Percentiles rank a stretch among this genome's conserved stretches.
phyloP scores from a whole-genome alignment of 495 filamentous ascomycete species.

The Aspergillus funiculosus region DNA sequence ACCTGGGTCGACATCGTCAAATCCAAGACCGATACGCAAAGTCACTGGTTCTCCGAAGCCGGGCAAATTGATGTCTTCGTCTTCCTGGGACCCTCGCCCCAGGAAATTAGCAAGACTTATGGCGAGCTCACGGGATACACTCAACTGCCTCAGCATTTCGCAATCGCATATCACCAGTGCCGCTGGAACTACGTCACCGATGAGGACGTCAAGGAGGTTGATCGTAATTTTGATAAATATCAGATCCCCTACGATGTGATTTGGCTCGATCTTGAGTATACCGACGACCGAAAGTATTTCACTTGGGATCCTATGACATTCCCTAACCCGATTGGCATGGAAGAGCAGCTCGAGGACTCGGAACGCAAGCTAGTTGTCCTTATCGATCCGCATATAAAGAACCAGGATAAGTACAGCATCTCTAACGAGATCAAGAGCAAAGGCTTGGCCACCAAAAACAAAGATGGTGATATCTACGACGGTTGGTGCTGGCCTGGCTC shows the following conservation, averaged over 20 bases:
- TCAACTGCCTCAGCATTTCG: slow-evolving; percentile 82
- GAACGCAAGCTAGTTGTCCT: slow-evolving; percentile 89
- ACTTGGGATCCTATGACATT: slow-evolving; percentile 90
- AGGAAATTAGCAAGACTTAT: slow-evolving; percentile 74
- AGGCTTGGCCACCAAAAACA: slow-evolving; percentile 76
- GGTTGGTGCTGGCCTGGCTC: slow-evolving; percentile 98
- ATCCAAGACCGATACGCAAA: slow-evolving; percentile 70
- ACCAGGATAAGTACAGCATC: slow-evolving; percentile 68
- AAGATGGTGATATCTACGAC: slow-evolving; percentile 82
- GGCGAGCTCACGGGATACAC: slow-evolving; percentile 92
- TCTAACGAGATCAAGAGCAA: slow-evolving; percentile 77
- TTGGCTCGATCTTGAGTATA: slow-evolving; percentile 97
- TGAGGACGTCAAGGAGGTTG: slow-evolving; percentile 92
- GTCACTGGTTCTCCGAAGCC: slow-evolving; percentile 94
- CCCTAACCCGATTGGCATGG: slow-evolving; percentile 78
- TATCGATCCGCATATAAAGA: slow-evolving; percentile 98
- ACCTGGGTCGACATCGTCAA: slow-evolving; percentile 96
- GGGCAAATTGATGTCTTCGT: slow-evolving; percentile 89
- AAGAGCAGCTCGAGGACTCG: slow-evolving; percentile 72
- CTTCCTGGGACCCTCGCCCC: slow-evolving; percentile 80
- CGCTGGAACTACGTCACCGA: slow-evolving; percentile 98
- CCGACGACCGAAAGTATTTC: slow-evolving; percentile 94
- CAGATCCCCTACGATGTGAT: slow-evolving; percentile 97
- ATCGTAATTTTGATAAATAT: slow-evolving; percentile 90
- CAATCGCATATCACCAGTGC: slow-evolving; percentile 93